These are phyloP conservation scores for Lentinula sp. DNA, from an alignment of 768 basidiomycete species.

Conservation along the genomic window DNA sequence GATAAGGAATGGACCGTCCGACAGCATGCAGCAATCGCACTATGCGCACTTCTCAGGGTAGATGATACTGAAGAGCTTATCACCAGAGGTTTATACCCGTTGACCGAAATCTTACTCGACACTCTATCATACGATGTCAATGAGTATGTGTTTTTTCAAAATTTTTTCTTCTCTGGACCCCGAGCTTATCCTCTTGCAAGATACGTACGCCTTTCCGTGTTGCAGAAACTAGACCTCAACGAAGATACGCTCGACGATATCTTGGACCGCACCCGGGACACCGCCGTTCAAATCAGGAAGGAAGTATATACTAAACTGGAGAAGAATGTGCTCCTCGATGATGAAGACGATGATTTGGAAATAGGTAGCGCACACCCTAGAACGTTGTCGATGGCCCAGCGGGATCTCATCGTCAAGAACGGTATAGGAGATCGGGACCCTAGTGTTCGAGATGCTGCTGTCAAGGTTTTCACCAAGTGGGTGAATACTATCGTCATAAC, in stretches of 20 bases:
- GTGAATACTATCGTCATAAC: conserved; percentile 44
- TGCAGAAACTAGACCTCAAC: conserved; percentile 63
- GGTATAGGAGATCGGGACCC: conserved; percentile 85
- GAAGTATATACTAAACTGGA: conserved; percentile 59
- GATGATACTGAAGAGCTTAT: conserved; percentile 56
- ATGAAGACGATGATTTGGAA: conserved; percentile 13
- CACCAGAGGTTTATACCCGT: conserved; percentile 37
- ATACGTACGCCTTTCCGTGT: conserved; percentile 78
- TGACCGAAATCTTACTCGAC: conserved; percentile 60
- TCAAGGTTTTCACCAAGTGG: conserved; percentile 69
- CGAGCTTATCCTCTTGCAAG: conserved; percentile 27
- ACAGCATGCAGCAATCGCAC: conserved; percentile 71
- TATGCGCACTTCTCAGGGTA: conserved; percentile 67
- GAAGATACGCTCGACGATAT: conserved; percentile 55
- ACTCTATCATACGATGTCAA: conserved; percentile 67
- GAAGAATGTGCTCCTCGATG: conserved; percentile 22
- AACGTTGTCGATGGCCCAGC: conserved; percentile 59
- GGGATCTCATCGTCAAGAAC: conserved; percentile 71
- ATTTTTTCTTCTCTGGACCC: background rate
- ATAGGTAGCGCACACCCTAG: conserved; percentile 60
- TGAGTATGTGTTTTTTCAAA: conserved; percentile 42
- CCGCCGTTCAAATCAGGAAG: conserved; percentile 68
- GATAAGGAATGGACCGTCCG: conserved; percentile 80
- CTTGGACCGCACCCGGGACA: conserved; percentile 73
- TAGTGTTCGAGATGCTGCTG: conserved; percentile 67